Evolutionary conservation across 2,329 filamentous ascomycete genomes (phyloP).

Genomic region (Sporothrix luriei): DNA sequence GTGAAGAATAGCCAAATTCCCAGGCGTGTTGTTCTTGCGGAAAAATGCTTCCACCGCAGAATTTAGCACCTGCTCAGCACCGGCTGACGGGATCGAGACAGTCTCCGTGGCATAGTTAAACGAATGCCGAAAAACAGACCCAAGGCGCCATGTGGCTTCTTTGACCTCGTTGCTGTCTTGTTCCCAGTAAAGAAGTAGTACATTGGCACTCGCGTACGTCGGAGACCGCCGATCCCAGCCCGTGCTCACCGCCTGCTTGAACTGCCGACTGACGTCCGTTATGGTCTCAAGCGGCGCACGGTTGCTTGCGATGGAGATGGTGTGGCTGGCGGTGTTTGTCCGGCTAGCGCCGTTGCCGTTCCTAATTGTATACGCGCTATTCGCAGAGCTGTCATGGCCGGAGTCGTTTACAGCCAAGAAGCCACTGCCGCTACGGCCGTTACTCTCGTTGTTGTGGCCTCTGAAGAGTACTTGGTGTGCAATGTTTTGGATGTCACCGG

Average conservation of each 20-base stretch:
- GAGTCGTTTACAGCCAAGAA: background rate
- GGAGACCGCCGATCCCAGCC: constrained; percentile 34
- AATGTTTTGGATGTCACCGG: constrained; percentile 27
- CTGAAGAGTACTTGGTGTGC: constrained; percentile 2
- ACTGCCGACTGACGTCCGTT: constrained; percentile 34
- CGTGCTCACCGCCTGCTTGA: constrained; percentile 32
- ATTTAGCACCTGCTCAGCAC: constrained; percentile 26
- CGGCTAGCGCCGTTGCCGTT: background rate
- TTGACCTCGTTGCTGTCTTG: constrained; percentile 30
- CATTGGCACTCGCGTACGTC: constrained; percentile 32
- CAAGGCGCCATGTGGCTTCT: constrained; percentile 24
- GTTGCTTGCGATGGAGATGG: background rate
- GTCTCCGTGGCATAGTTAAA: constrained; percentile 33
- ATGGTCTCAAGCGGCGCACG: constrained; percentile 28
- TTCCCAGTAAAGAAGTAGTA: constrained; percentile 35
- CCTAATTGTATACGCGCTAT: background rate
- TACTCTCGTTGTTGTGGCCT: background rate
- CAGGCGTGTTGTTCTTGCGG: constrained; percentile 18
- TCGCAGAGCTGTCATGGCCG: background rate
- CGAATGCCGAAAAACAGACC: constrained; percentile 29
- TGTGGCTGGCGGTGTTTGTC: background rate
- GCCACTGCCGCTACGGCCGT: constrained; percentile 8
- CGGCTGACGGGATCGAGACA: constrained; percentile 25
- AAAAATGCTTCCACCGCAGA: constrained; percentile 30
- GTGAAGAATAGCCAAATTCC: constrained; percentile 35